Evolutionary conservation across 1,284 basidiomycete species (phyloP), one percentile per base, ranked within the genome.

Genomic region (Schizophyllum amplum): DNA sequence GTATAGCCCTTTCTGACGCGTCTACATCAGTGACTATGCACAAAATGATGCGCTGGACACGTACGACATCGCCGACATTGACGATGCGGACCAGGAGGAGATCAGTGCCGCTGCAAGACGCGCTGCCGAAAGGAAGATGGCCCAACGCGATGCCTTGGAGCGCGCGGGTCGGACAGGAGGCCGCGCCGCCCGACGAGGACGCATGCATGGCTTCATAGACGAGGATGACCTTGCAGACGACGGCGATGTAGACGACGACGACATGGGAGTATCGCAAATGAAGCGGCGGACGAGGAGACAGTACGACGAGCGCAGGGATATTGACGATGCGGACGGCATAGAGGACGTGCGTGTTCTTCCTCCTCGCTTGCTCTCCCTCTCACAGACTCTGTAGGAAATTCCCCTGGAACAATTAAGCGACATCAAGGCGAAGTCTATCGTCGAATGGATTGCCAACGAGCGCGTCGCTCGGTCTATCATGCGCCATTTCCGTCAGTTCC

Each of bases 401-500:
- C 94, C 95, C 0, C 73, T 98, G 51, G 96, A 99, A 69, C 94
- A 99, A 74, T 77, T 99, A 13, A 92, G 92, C 62, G 96, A 99
- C 67, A 92, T 99, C 78, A 98, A 98, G 70, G 92, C 95, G 26
- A 92, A 95, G 66, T 94, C 93, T 20, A 94, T 99, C 56, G 90
- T 91, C 6, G 94, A 97, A 70, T 99, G 97, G 97, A 93, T 99
- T 63, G 87, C 93, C 15, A 88, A 90, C 56, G 93, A 95, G 58
- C 86, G 89, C 51, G 96, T 99, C 59, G 84, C 90, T 61, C 80
- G 90, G 55, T 90, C 96, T 0, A 94, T 99, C 63, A 81, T 91
- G 62, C 87, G 89, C 62, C 92, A 98, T 70, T 98, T 99, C 79
- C 84, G 91, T 55, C 87, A 94, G 66, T 99, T 99, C 74, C 77